These are phyloP conservation scores for Amanita exitialis DNA, from an alignment of 768 basidiomycete genomes.

Conservation along the genomic window DNA sequence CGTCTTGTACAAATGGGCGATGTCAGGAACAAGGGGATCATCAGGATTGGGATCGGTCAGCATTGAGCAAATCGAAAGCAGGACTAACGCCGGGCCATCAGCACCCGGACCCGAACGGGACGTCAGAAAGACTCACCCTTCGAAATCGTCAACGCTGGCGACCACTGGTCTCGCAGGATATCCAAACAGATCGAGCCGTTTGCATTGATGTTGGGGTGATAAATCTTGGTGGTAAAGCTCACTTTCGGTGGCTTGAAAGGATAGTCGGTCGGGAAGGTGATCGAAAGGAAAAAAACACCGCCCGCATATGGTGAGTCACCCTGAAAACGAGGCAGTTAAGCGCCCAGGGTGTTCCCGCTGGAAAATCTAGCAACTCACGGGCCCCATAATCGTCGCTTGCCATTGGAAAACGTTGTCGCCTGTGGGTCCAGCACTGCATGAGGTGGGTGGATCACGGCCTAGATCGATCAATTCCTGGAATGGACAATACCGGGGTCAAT, in stretches of 20 bases:
- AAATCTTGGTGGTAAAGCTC: slow-evolving; percentile 99
- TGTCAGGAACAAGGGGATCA: slow-evolving; percentile 97
- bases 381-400: slow-evolving; percentile 99
- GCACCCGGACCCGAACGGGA: neutral
- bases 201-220: slow-evolving; percentile 99
- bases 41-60: slow-evolving; percentile 99
- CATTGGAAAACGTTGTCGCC: slow-evolving; percentile 99
- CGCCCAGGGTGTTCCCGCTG: slow-evolving; percentile 13
- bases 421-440: slow-evolving; percentile 97
- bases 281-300: slow-evolving; percentile 97
- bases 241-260: slow-evolving; percentile 99
- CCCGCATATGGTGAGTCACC: slow-evolving; percentile 97
- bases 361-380: slow-evolving; percentile 48
- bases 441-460: slow-evolving; percentile 98
- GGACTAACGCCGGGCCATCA: slow-evolving; percentile 36
- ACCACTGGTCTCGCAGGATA: slow-evolving; percentile 98
- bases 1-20: slow-evolving; percentile 98
- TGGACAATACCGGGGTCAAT: slow-evolving; percentile 15
- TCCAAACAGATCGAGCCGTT: slow-evolving; percentile 99
- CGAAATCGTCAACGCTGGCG: slow-evolving; percentile 95
- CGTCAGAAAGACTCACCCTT: slow-evolving; percentile 53
- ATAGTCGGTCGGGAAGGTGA: slow-evolving; percentile 94
- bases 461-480: slow-evolving; percentile 95
- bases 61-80: slow-evolving; percentile 99
- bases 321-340: slow-evolving; percentile 31